Evolutionary conservation across 345 rosid genomes (phyloP), one percentile per base, ranked within the genome.

Genomic region (Euphorbia pulcherrima): DNA sequence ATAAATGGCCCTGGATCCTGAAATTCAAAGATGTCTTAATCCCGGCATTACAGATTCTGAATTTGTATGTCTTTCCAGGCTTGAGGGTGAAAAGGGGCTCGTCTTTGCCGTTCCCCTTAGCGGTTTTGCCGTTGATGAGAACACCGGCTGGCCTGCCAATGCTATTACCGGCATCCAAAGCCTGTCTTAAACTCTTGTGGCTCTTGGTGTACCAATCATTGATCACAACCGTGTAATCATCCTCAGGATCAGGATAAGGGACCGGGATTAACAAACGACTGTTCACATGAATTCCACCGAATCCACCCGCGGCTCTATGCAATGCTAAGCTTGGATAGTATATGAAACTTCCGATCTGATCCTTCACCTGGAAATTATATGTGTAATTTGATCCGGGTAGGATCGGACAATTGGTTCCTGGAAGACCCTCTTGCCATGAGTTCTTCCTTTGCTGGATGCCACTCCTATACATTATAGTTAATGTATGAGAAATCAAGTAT

Each of bases 361-460:
- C 98, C 85, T 92, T 91, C 0, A 87, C 91, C 74, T 91, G 97
- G 85, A 87, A 89, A 23, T 74, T 82, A 77, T 87, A 92, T 18
- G 98, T 90, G 81, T 17, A 83, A 82, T 92, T 92, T 46, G 79
- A 75, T 5, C 98, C 91, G 0, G 96, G 82, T 0, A 56, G 76
- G 63, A 89, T 87, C 0, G 98, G 96, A 77, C 96, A 92, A 44
- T 82, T 83, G 21, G 95, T 90, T 24, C 96, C 98, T 0, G 67
- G 55, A 8, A 73, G 39, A 9, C 97, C 97, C 39, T 92, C 97
- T 61, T 83, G 87, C 96, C 94, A 92, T 0, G 87, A 84, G 74
- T 92, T 92, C 77, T 90, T 92, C 76, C 95, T 86, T 48, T 90
- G 95, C 62, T 92, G 98, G 52, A 92, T 52, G 1, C 98, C 98